phyloP scores from a whole-genome alignment of 305 asterid genomes.

The Withania somnifera region DNA sequence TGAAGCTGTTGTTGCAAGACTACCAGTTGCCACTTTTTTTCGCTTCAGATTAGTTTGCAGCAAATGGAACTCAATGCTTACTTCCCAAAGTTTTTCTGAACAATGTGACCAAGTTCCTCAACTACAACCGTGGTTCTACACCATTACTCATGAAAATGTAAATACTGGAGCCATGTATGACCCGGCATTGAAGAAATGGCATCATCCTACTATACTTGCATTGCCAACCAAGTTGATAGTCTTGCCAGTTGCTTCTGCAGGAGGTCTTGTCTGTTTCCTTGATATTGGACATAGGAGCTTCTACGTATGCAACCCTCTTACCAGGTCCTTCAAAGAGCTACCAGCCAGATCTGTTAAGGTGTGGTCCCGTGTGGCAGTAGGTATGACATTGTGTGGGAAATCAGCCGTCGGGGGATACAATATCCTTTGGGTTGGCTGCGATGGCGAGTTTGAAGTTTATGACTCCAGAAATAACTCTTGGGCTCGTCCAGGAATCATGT shows the following conservation, averaged over 20 bases:
- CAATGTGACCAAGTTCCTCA: constrained; percentile 55
- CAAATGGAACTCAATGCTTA: constrained; percentile 72
- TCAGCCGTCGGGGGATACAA: constrained; percentile 43
- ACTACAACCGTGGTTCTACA: constrained; percentile 74
- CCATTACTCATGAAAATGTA: constrained; percentile 74
- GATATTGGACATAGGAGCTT: constrained; percentile 88
- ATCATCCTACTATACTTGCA: constrained; percentile 71
- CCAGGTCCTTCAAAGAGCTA: constrained; percentile 73
- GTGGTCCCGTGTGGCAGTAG: constrained; percentile 93
- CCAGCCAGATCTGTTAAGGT: constrained; percentile 79
- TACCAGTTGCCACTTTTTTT: constrained; percentile 76
- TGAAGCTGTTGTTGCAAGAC: constrained; percentile 87
- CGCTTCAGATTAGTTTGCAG: constrained; percentile 68
- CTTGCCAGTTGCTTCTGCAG: constrained; percentile 92
- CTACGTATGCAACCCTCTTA: constrained; percentile 82
- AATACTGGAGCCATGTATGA: constrained; percentile 85
- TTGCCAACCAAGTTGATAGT: constrained; percentile 60
- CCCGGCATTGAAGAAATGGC: constrained; percentile 70
- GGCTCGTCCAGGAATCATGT: constrained; percentile 60
- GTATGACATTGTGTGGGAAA: constrained; percentile 52
- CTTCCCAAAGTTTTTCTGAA: constrained; percentile 70
- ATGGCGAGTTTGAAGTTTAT: constrained; percentile 75
- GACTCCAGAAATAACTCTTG: constrained; percentile 52
- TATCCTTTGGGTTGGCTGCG: constrained; percentile 84
- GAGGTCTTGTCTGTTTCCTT: constrained; percentile 94